Base-by-base conservation (phyloP, 345 rosid species). In the Rhodamnia argentea region DNA sequence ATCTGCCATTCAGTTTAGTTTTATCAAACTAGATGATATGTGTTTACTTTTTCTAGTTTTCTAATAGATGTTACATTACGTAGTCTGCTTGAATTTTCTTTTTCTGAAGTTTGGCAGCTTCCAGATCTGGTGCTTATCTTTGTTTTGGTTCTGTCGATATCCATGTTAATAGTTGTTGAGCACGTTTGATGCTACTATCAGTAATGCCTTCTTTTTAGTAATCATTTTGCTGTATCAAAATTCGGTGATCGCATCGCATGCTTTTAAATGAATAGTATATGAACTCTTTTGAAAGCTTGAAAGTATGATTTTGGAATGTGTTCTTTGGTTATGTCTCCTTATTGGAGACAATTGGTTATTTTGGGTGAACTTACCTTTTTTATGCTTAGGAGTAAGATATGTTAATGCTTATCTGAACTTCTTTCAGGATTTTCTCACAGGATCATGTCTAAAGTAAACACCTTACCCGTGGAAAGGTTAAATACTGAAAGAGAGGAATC, bases 341-440 rank as follows among this genome's bases (percentile, higher is more conserved):
- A 70, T 18, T 37, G 47, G 47, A 70, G 47, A 70, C 47, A 70
- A 70, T 32, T 70, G 42, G 14, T 70, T 22, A 24, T 82, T 53
- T 47, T 60, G 24, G 24, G 53, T 59, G 20, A 50, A 57, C 42
- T 58, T 13, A 44, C 54, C 76, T 58, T 64, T 47, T 15, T 62
- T 40, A 10, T 84, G 53, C n/a, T 64, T 60, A 64, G 56, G 64
- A 32, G 59, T 84, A 83, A 50, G 56, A 64, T 88, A 51, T 86
- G 12, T 84, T 42, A 22, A 60, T 70, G 83, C 51, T 76, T 87
- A 84, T 87, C 50, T 86, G 87, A 40, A 70, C 82, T 89, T 51
- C 40, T 85, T 87, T 59, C 85, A 92, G 96, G 94, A 14, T 84
- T 54, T 82, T 86, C 90, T 86, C 91, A 86, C 83, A 84, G 87